These are phyloP conservation scores for Hyphodiscus hymeniophilus DNA, from an alignment of 495 filamentous ascomycete genomes.

Conservation along the genomic window DNA sequence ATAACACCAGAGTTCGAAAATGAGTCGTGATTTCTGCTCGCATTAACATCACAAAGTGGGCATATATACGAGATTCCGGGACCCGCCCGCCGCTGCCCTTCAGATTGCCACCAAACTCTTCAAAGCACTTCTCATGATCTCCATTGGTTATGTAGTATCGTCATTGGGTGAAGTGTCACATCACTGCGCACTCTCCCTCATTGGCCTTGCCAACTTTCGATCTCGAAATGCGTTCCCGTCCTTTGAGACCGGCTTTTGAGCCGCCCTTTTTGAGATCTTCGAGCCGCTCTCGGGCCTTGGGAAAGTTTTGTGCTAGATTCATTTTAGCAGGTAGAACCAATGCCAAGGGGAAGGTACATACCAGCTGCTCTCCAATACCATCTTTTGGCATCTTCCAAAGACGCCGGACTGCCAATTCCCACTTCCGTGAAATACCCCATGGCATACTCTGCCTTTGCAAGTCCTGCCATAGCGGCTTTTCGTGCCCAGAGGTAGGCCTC, in stretches of 20 bases:
- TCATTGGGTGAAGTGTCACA: constrained; percentile 38
- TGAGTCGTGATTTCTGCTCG: no score
- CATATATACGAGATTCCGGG: neutral
- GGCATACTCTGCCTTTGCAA: constrained; percentile 91
- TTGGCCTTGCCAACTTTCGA: constrained; percentile 76
- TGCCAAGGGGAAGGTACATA: constrained; percentile 41
- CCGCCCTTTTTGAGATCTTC: constrained; percentile 84
- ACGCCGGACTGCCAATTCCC: constrained; percentile 79
- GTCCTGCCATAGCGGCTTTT: constrained; percentile 76
- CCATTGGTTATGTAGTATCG: neutral
- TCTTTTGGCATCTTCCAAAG: constrained; percentile 88
- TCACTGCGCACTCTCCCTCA: constrained; percentile 76
- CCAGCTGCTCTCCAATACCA: constrained; percentile 98
- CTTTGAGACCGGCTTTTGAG: constrained; percentile 47
- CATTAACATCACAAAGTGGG: no score
- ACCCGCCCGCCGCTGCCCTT: neutral
- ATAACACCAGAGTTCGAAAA: no score
- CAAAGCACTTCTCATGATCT: no score
- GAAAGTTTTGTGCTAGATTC: constrained; percentile 74
- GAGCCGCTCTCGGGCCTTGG: constrained; percentile 82
- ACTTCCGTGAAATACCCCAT: constrained; percentile 98
- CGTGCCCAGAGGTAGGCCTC: constrained; percentile 97
- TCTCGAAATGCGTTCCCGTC: constrained; percentile 74
- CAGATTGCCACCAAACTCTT: neutral
- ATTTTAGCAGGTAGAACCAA: constrained; percentile 14